phyloP scores from a whole-genome alignment of 2,329 filamentous ascomycete genomes.

The Graphiopsis chlorocephala region DNA sequence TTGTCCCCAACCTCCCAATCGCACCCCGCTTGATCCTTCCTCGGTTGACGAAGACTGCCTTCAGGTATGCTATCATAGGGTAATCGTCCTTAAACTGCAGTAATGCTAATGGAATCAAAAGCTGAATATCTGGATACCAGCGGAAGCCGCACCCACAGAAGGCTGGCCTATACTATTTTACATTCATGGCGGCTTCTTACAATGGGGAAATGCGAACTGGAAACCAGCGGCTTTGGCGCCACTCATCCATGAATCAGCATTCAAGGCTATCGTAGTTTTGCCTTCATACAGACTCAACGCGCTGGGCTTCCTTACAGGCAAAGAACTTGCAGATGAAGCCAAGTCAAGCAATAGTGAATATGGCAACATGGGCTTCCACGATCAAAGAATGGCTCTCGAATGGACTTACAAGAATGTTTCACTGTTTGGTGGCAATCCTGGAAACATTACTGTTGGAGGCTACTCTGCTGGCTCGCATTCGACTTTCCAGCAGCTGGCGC shows the following conservation, averaged over 20 bases:
- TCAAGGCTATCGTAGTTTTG: slow-evolving; percentile 52
- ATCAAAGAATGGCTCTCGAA: slow-evolving; percentile 55
- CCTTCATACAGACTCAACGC: slow-evolving; percentile 58
- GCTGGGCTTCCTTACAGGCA: slow-evolving; percentile 55
- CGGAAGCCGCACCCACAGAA: slow-evolving; percentile 40
- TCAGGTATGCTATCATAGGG: slow-evolving; percentile 32
- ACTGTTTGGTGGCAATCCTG: slow-evolving; percentile 51
- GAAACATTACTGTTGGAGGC: slow-evolving; percentile 53
- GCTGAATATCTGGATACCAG: slow-evolving; percentile 55
- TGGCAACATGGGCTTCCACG: slow-evolving; percentile 58
- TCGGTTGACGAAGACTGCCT: slow-evolving; percentile 54
- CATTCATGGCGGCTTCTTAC: slow-evolving; percentile 58
- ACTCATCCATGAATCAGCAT: slow-evolving; percentile 49
- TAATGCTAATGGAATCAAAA: neutral
- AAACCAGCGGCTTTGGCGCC: slow-evolving; percentile 41
- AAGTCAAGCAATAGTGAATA: slow-evolving; percentile 34
- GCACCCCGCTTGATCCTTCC: slow-evolving; percentile 23
- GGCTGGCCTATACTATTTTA: slow-evolving; percentile 60
- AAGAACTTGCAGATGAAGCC: slow-evolving; percentile 47
- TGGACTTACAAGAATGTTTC: slow-evolving; percentile 54
- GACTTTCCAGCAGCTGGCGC: slow-evolving; percentile 56
- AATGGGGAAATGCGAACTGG: slow-evolving; percentile 53
- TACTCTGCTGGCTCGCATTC: slow-evolving; percentile 59
- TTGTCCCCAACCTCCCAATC: slow-evolving; percentile 50
- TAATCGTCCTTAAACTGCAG: neutral